Base-by-base conservation (phyloP, 2,329 filamentous ascomycete species). In the Microdochium trichocladiopsis region DNA sequence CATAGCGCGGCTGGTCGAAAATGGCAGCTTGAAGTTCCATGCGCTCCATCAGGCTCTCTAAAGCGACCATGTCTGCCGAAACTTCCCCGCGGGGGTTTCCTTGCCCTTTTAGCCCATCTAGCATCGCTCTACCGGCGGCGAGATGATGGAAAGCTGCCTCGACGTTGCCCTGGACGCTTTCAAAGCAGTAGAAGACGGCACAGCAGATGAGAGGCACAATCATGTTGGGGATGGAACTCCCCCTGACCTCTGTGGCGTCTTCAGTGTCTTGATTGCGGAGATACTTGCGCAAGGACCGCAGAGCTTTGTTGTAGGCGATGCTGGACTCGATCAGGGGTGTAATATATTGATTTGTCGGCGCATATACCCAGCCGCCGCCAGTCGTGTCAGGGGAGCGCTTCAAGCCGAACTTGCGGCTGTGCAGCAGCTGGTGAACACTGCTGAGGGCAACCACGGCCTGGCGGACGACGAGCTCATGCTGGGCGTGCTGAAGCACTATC, bases 361-460 rank as follows among this genome's bases (percentile, higher is more conserved):
- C 4, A 23, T 14, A n/a, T n/a, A n/a, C n/a, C n/a, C n/a, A n/a
- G n/a, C n/a, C n/a, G n/a, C n/a, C n/a, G n/a, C n/a, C n/a, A n/a
- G n/a, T n/a, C n/a, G n/a, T n/a, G n/a, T n/a, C n/a, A n/a, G n/a
- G n/a, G n/a, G n/a, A n/a, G n/a, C n/a, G n/a, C n/a, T n/a, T n/a
- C n/a, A n/a, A n/a, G n/a, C n/a, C 28, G 47, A 24, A 33, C 47
- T 21, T 55, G 49, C 4, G n/a, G n/a, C n/a, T n/a, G n/a, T n/a
- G n/a, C n/a, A n/a, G n/a, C n/a, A n/a, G n/a, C n/a, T 53, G 53
- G 31, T 58, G 56, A 18, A 54, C 43, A 5, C 54, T 51, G 28
- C 56, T 55, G 23, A 58, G 28, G 3, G 56, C 52, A 18, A 58
- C 36, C 22, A 58, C 49, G 25, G 45, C 48, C 21, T 56, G 56